Conservation (phyloP, 352 stramenopile genomes). For the Blastocystis sp. region DNA sequence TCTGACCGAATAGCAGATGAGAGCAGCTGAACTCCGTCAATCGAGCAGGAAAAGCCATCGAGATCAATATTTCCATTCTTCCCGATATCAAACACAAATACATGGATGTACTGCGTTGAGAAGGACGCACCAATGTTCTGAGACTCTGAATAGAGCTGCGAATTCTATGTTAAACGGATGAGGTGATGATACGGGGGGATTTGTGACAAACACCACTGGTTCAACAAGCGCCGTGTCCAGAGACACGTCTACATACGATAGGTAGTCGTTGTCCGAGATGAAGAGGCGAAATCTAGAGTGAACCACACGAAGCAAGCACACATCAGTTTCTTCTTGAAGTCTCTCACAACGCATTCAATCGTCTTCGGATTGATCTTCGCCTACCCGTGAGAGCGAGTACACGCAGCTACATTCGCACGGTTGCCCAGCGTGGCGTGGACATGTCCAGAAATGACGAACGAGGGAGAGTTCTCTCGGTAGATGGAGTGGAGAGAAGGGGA, state of each 20-base stretch:
- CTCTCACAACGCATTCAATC: neutral
- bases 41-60: neutral
- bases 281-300: neutral
- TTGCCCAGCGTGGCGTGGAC: constrained; percentile 46
- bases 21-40: neutral
- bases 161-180: neutral
- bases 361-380: neutral
- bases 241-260: neutral
- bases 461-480: constrained; percentile 9
- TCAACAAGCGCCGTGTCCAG: neutral
- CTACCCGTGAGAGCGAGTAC: neutral
- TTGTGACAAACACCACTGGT: neutral
- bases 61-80: neutral
- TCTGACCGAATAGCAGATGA: neutral
- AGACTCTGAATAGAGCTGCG: neutral
- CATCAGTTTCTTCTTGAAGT: constrained; percentile 35
- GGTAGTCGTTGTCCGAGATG: constrained; percentile 25
- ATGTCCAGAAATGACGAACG: constrained; percentile 22
- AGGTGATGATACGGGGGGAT: neutral
- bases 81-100: neutral
- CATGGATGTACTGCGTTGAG: neutral
- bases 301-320: neutral
- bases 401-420: neutral
- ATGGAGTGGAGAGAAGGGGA: constrained; percentile 15
- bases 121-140: neutral